Conservation (phyloP, 176 grass and related monocot species). For the Cenchrus fungigraminus region DNA sequence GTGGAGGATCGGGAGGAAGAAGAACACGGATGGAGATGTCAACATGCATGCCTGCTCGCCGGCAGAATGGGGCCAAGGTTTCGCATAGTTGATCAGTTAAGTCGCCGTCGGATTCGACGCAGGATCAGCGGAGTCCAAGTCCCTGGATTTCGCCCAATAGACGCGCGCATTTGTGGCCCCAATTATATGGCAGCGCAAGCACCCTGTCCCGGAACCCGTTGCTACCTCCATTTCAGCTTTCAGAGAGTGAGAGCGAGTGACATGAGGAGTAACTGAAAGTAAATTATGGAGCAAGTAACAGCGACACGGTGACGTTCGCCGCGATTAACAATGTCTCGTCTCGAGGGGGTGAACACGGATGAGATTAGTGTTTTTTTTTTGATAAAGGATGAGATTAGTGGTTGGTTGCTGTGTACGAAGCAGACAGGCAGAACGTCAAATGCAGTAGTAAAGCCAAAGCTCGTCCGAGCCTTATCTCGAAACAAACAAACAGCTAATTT, state of each 20-base stretch:
- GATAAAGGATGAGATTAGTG: no score
- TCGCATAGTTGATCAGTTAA: background rate
- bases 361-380: no score
- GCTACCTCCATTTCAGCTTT: background rate
- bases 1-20: background rate
- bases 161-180: slow-evolving; percentile 4
- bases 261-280: background rate
- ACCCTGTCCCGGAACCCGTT: no score
- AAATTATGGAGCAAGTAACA: slow-evolving; percentile 46
- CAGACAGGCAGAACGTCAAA: slow-evolving; percentile 20
- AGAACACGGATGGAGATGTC: background rate
- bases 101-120: background rate
- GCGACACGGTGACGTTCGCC: slow-evolving; percentile 33
- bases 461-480: background rate
- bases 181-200: slow-evolving; percentile 19
- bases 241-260: background rate
- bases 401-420: background rate
- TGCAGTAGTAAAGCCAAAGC: background rate
- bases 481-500: background rate
- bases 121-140: background rate
- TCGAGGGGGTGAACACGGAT: background rate
- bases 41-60: background rate
- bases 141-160: slow-evolving; percentile 37
- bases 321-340: background rate
- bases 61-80: slow-evolving; percentile 9